Evolutionary conservation across 148 eudicot species (phyloP).

Genomic region (Arctostaphylos glauca): DNA sequence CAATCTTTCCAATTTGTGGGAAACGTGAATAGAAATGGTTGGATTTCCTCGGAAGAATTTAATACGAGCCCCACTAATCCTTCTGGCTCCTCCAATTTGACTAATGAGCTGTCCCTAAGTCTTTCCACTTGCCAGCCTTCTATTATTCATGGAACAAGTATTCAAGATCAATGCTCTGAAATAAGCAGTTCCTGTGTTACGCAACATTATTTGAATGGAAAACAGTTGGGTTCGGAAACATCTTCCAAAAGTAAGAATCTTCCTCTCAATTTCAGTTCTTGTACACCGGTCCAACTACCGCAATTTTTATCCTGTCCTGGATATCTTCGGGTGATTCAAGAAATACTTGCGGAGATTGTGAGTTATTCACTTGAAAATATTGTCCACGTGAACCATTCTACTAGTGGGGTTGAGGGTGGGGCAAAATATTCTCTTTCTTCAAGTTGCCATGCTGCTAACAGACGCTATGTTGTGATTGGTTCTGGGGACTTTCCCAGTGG

Average conservation of each 20-base stretch:
- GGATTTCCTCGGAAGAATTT: constrained; percentile 35
- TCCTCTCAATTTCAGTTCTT: constrained; percentile 37
- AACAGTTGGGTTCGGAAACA: constrained; percentile 32
- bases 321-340: constrained; percentile 58
- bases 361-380: constrained; percentile 49
- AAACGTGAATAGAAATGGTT: constrained; percentile 28
- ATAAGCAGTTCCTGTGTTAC: constrained; percentile 35
- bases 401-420: constrained; percentile 16
- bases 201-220: constrained; percentile 30
- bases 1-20: constrained; percentile 29
- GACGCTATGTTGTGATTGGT: constrained; percentile 21
- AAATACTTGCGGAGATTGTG: constrained; percentile 69
- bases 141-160: constrained; percentile 26
- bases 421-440: constrained; percentile 19
- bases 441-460: constrained; percentile 21
- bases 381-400: constrained; percentile 27
- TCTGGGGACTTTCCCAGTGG: constrained; percentile 20
- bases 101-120: constrained; percentile 62
- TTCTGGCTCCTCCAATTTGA: constrained; percentile 34
- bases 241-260: constrained; percentile 42
- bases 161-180: constrained; percentile 46
- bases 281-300: constrained; percentile 33
- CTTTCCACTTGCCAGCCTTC: constrained; percentile 52
- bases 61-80: constrained; percentile 30
- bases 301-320: constrained; percentile 50